Percentiles rank a stretch among this genome's conserved stretches.
phyloP scores from a whole-genome alignment of 169 alveolate species.

The Eimeria sp. region DNA sequence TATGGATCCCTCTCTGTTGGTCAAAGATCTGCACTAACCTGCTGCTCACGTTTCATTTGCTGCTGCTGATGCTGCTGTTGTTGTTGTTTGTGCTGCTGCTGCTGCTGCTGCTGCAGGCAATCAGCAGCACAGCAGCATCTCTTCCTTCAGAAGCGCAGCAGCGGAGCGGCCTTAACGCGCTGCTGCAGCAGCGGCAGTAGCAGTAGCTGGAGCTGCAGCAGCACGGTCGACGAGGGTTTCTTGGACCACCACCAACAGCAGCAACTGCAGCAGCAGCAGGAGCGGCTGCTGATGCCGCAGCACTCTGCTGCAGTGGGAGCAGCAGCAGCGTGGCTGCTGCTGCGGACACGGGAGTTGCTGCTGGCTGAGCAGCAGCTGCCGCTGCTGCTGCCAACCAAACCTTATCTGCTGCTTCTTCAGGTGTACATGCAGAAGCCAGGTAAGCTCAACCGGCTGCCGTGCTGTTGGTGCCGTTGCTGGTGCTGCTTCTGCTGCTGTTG shows the following conservation, averaged over 20 bases:
- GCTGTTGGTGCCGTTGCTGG: neutral
- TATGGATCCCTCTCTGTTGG: neutral
- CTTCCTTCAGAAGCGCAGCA: neutral
- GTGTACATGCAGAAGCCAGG: slow-evolving; percentile 21
- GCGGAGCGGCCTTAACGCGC: neutral
- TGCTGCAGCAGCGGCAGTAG: slow-evolving; percentile 59
- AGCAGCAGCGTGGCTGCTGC: slow-evolving; percentile 52
- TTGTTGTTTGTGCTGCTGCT: neutral
- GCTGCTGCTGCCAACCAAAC: slow-evolving; percentile 27
- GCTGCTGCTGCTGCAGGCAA: slow-evolving; percentile 27
- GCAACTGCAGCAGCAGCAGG: neutral
- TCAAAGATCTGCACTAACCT: neutral
- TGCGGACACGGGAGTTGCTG: slow-evolving; percentile 42
- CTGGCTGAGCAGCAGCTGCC: slow-evolving; percentile 52
- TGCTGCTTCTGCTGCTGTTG: neutral
- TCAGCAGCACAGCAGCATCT: slow-evolving; percentile 31
- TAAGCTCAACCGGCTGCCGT: neutral
- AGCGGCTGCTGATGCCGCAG: slow-evolving; percentile 22
- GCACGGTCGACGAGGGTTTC: neutral
- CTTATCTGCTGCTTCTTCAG: slow-evolving; percentile 36
- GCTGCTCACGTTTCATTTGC: neutral
- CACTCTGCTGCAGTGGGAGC: slow-evolving; percentile 11
- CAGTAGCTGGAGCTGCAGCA: slow-evolving; percentile 22
- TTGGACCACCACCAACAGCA: neutral
- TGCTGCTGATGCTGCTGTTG: slow-evolving; percentile 30